Percentiles rank a stretch among this genome's conserved stretches.
Conservation (phyloP, 306 rosid species). For the Rosa persica region DNA sequence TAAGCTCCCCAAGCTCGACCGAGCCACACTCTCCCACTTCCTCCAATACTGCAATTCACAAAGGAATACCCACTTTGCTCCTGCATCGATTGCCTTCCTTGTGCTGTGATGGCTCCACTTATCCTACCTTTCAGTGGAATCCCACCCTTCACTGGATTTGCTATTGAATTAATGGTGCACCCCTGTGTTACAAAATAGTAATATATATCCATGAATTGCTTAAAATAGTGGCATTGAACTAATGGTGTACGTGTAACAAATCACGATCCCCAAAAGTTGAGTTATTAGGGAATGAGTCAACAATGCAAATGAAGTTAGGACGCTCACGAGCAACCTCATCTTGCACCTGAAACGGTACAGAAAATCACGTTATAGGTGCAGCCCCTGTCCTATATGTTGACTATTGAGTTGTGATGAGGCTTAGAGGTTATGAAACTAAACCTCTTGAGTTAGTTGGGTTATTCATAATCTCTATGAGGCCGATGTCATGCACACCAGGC, state of each 20-base stretch:
- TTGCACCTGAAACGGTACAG: not conserved
- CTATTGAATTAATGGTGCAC: constrained; percentile 57
- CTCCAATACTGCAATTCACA: constrained; percentile 68
- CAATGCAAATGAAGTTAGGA: too few species aligned
- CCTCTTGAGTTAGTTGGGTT: too few species aligned
- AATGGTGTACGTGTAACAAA: not conserved
- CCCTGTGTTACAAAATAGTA: constrained; percentile 30
- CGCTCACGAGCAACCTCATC: not conserved
- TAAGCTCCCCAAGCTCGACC: constrained; percentile 82
- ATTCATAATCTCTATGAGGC: too few species aligned
- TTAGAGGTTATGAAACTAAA: too few species aligned
- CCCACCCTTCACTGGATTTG: constrained; percentile 36
- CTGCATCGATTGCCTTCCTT: constrained; percentile 42
- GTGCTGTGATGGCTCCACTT: constrained; percentile 79
- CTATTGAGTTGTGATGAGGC: too few species aligned
- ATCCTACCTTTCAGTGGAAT: constrained; percentile 30
- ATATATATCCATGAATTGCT: not conserved
- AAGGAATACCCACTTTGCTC: constrained; percentile 73
- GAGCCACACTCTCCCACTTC: constrained; percentile 80
- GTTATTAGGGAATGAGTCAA: not conserved
- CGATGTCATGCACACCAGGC: too few species aligned
- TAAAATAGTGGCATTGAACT: not conserved
- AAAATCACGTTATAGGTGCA: too few species aligned
- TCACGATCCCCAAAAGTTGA: not conserved
- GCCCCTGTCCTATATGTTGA: too few species aligned